Base-by-base conservation (phyloP, 352 stramenopile genomes). In the Globisporangium barbulae region DNA sequence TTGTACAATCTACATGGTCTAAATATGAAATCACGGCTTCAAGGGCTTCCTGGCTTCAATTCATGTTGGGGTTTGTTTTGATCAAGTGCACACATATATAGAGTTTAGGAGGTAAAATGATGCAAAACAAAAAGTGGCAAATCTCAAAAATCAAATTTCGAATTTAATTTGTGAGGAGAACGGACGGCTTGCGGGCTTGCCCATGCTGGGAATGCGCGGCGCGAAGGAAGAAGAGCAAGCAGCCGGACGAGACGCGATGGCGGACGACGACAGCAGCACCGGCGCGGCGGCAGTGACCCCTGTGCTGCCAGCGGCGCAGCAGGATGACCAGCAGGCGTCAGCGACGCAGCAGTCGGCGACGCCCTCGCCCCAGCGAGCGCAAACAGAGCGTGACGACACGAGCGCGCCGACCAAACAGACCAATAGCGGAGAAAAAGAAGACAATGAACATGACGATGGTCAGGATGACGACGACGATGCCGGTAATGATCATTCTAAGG, bases 171-270 rank as follows among this genome's bases (percentile, higher is more conserved):
- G 25, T 28, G 25, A 28, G 25, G 25, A 28, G 25, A 28, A 28
- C 25, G 25, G 25, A 28, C 25, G 25, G 25, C 25, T 28, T 28
- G 25, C 35, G 35, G 35, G 35, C 35, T 41, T 41, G 35, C 15
- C 10, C 35, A 41, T 41, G 35, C 35, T 41, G 12, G 35, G 47
- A 53, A 52, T 52, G 45, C 41, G 45, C 45, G 45, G 22, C 10
- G 9, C 21, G 45, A n/a, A 53, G 15, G 47, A 53, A 53, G 47
- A 28, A 53, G 47, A 33, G 47, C 47, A 13, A 21, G 25, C 49
- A 39, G 35, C 48, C 48, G 48, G 21, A 37, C 33, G 30, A 57
- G 28, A 37, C 50, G 30, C 50, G 30, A 57, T 57, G 50, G 50
- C 30, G 28, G 50, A 57, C 50, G 50, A 57, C 50, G 30, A 37